Evolutionary conservation across 2,329 filamentous ascomycete species (phyloP).

Genomic region (Curvularia hawaiiensis): DNA sequence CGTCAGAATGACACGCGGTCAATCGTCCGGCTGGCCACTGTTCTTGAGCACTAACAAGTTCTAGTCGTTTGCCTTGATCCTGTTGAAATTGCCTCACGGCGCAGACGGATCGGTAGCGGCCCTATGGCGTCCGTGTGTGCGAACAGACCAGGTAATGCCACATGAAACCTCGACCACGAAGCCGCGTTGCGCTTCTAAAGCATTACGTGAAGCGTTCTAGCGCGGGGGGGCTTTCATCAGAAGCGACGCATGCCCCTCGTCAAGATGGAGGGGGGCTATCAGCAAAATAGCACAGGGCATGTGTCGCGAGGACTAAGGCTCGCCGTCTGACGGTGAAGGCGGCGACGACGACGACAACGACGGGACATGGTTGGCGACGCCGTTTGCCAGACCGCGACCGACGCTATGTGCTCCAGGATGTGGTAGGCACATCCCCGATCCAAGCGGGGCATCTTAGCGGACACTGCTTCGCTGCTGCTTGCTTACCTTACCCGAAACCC

Average conservation of each 20-base stretch:
- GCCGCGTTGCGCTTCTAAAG: conserved; percentile 39
- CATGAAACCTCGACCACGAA: conserved; percentile 38
- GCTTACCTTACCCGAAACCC: conserved; percentile 15
- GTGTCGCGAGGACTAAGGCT: conserved; percentile 11
- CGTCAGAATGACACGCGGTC: conserved; percentile 2
- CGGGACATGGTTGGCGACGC: conserved; percentile 16
- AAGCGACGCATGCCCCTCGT: conserved; percentile 29
- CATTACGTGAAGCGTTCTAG: conserved; percentile 42
- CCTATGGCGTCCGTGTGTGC: conserved; percentile 32
- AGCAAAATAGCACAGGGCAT: conserved; percentile 8
- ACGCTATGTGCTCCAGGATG: conserved; percentile 23
- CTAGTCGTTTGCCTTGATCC: conserved; percentile 9
- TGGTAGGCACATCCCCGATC: conserved; percentile 19
- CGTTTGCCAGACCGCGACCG: conserved; percentile 24
- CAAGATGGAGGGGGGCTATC: conserved; percentile 6
- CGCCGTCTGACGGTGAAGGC: conserved; percentile 24
- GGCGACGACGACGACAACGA: conserved; percentile 23
- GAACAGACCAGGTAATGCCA: conserved; percentile 27
- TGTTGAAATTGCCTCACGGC: conserved; percentile 32
- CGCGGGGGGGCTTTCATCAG: conserved; percentile 35
- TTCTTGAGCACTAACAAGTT: conserved; percentile 4
- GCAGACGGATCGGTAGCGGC: conserved; percentile 27
- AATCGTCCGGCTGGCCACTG: conserved; percentile 2
- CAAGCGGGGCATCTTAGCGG: conserved; percentile 26
- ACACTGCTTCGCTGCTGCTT: conserved; percentile 12